Base-by-base conservation (phyloP, 768 basidiomycete species). In the Lentinula guzmanii region DNA sequence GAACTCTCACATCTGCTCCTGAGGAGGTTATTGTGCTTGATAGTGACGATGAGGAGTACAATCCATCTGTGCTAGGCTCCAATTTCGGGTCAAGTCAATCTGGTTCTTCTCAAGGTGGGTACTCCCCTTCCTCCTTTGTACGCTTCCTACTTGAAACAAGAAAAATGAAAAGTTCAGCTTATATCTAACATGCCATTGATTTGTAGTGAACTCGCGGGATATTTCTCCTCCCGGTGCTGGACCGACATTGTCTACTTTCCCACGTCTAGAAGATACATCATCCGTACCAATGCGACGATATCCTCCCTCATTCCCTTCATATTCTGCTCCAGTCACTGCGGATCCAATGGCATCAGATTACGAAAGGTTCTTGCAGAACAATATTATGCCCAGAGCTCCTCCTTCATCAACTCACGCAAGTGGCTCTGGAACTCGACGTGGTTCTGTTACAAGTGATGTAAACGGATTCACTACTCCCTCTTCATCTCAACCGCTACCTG, bases 41-140 rank as follows among this genome's bases (percentile, higher is more conserved):
- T 50, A 60, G 59, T 33, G 59, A 60, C 18, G 59, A 60, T 52
- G 59, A 60, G 7, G 59, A 60, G 4, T 52, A 39, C 37, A 18
- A 60, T 7, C 39, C 50, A 1, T 51, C 18, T 3, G 24, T 18
- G 11, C 8, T 52, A 5, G 59, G 8, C 24, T 10, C 51, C 10
- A 60, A 48, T 43, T 52, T 45, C 50, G 24, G 43, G 7, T 5
- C 8, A 15, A 59, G 58, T 51, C 43, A 41, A 46, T 28, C 45
- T 7, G 21, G 52, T 9, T 34, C 31, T 18, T 59, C 58, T 24
- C 43, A 33, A 24, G 58, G 46, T 42, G 10, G n/a, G 48, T 60
- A 24, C 16, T 4, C 11, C 52, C 18, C 35, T 13, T 43, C 15
- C 21, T 48, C 46, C 46, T 24, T 48, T 48, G 18, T 18, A 18